Base-by-base conservation (phyloP, 805 yeast species). In the Metschnikowia peoriensis region DNA sequence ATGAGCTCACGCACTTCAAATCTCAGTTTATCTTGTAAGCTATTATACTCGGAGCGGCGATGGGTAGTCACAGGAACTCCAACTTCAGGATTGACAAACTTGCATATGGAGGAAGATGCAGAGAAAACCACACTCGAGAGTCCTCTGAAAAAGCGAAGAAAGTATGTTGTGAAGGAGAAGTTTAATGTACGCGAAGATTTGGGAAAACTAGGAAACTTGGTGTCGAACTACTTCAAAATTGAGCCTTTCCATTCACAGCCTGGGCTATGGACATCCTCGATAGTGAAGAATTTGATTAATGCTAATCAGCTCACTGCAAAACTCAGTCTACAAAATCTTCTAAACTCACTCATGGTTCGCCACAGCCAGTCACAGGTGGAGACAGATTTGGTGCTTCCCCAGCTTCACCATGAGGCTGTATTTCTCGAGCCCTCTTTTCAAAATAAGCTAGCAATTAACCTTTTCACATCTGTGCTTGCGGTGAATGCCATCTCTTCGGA, bases 21-120 rank as follows among this genome's bases (percentile, higher is more conserved):
- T 46, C 75, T 81, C 0, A 84, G 81, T 7, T 61, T 66, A 8
- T 61, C 82, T 35, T 82, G 88, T 16, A 72, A 71, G 35, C 67
- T 70, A 22, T 61, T 86, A 44, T 64, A 67, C 45, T 79, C 80
- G 8, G 92, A 86, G 60, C 72, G 89, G 47, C 75, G 80, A 54
- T 86, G 92, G 92, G 83, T 85, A 0, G 88, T 86, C 0, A 82
- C 88, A 0, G 91, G 92, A 32, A 86, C 92, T 0, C 91, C 91
- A 5, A 85, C 90, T 0, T 77, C 87, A 0, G 92, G 92, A 0
- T 68, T 86, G 48, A 84, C 90, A 0, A 77, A 76, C 42, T 62
- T 83, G 7, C 80, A 82, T 56, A 77, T 84, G 73, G 73, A 73
- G 47, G 75, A 75, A 47, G 63, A 54, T 11, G 3, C 29, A 0